Conservation (phyloP, 139 green algal species). For the Micractinium sp. region DNA sequence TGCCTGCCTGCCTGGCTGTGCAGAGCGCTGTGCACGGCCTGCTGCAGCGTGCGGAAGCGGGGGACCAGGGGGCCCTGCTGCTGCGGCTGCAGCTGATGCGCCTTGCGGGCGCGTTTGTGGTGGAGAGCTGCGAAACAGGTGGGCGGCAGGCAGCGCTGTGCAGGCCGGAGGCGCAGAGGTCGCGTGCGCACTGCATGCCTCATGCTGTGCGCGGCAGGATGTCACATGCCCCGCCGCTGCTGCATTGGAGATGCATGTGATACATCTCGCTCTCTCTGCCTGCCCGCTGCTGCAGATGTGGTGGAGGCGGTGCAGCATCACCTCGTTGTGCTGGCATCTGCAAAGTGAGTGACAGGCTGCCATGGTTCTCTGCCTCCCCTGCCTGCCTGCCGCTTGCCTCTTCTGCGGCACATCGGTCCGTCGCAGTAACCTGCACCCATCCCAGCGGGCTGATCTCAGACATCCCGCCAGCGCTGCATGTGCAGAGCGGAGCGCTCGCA, state of each 20-base stretch:
- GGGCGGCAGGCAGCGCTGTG: not conserved
- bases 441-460: not conserved
- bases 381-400: not conserved
- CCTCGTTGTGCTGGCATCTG: slow-evolving; percentile 33
- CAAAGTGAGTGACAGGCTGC: not conserved
- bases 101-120: slow-evolving; percentile 60
- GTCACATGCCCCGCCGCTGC: too few species aligned
- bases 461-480: not conserved
- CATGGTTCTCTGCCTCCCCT: not conserved
- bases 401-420: not conserved
- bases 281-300: slow-evolving; percentile 26
- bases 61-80: slow-evolving; percentile 45
- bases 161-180: not conserved
- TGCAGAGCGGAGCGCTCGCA: not conserved
- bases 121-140: slow-evolving; percentile 49
- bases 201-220: too few species aligned
- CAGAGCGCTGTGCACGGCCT: slow-evolving; percentile 2
- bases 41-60: slow-evolving; percentile 42
- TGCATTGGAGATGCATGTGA: too few species aligned
- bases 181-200: too few species aligned
- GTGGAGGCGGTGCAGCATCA: slow-evolving; percentile 35
- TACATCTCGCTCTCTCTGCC: not conserved
- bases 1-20: not conserved
- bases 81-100: slow-evolving; percentile 76
- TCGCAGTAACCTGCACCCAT: too few species aligned